These are phyloP conservation scores for Lentinula detonsa DNA, from an alignment of 768 basidiomycete genomes.

Conservation along the genomic window DNA sequence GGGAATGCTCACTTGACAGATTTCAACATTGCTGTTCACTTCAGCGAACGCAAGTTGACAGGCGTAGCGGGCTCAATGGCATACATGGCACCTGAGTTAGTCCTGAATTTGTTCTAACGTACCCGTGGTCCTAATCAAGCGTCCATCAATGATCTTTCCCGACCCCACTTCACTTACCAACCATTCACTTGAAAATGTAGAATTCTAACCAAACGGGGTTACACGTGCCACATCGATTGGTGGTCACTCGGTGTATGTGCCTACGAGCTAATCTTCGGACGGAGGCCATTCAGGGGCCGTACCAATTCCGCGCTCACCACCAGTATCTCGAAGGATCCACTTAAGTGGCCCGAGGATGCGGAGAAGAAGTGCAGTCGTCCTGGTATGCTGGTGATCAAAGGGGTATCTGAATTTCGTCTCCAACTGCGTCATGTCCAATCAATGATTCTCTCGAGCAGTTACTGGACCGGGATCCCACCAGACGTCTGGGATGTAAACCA, in stretches of 20 bases:
- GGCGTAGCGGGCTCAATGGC: constrained; percentile 98
- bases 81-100: constrained; percentile 90
- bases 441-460: constrained; percentile 41
- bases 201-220: constrained; percentile 89
- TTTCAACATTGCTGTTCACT: constrained; percentile 99
- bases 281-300: constrained; percentile 88
- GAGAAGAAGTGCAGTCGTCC: constrained; percentile 69
- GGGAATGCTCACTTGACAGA: constrained; percentile 97
- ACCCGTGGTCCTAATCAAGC: background rate
- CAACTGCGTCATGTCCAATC: constrained; percentile 4
- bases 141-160: background rate
- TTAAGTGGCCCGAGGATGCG: constrained; percentile 89
- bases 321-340: constrained; percentile 81
- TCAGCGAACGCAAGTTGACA: constrained; percentile 78
- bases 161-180: background rate
- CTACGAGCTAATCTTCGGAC: constrained; percentile 88
- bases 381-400: constrained; percentile 75
- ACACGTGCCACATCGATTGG: constrained; percentile 93
- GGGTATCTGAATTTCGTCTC: constrained; percentile 43
- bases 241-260: constrained; percentile 95
- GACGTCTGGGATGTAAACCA: constrained; percentile 78
- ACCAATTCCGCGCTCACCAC: constrained; percentile 91
- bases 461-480: constrained; percentile 77
- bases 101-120: background rate
- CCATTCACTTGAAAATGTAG: constrained; percentile 17